Base-by-base conservation (phyloP, 768 basidiomycete genomes). In the Mycena crocata region DNA sequence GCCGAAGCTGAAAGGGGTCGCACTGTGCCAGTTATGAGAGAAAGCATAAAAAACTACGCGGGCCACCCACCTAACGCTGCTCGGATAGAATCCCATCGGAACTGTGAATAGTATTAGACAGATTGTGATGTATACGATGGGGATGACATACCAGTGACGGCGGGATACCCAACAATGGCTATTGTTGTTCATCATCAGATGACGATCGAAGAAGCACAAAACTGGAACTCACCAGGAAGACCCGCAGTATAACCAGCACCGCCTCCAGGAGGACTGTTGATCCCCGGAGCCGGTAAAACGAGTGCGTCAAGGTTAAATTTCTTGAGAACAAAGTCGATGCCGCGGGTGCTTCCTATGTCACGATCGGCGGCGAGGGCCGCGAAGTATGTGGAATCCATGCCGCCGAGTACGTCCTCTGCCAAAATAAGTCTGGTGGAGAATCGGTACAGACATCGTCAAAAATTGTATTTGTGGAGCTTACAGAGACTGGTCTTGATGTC, bases 81-180 rank as follows among this genome's bases (percentile, higher is more conserved):
- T 80, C 2, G 86, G 86, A 64, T 85, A 85, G 73, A 89, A 89
- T 2, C 88, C 89, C 2, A 90, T 81, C 1, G 90, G 89, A 12
- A 90, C 89, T 82, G 45, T 74, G 44, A 32, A 44, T 13, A 37
- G 57, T 46, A 31, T 58, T 32, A 30, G 48, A 48, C 7, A 28
- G 58, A 44, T 48, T 48, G 15, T 8, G 3, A 5, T 31, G 30
- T 34, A 45, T 37, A 32, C 31, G 40, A n/a, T 49, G 31, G 30
- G 28, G 4, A 13, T n/a, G 21, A 8, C 79, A 70, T 46, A 86
- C 89, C 89, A 26, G 90, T 89, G 39, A 90, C 80, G 57, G 90
- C 87, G 2, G 90, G 90, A 68, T 90, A 90, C 10, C 89, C 90
- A 6, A 87, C 86, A 60, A 90, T 84, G 5, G 89, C 90, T 77